Evolutionary conservation across 2,329 filamentous ascomycete genomes (phyloP), one percentile per base, ranked within the genome.

Genomic region (Didymella glomerata): DNA sequence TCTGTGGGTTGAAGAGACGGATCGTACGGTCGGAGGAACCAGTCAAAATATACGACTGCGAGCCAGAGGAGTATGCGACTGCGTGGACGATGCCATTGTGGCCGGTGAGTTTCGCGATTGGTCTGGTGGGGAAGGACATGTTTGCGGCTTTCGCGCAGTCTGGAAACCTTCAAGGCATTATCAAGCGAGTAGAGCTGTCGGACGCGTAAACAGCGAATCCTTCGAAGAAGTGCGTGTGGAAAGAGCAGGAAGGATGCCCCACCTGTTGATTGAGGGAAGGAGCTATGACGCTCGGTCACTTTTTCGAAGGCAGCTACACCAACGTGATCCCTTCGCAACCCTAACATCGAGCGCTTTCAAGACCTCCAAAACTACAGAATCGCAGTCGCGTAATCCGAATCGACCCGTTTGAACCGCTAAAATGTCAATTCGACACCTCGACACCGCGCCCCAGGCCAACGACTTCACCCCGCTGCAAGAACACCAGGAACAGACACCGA

Each of bases 21-120:
- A 97, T 88, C 16, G 87, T 85, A 63, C 93, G 91, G 82, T 97
- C 94, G 50, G 91, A 86, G 32, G 90, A 92, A 71, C 94, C 93
- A 34, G 92, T 93, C 59, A 98, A 86, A 74, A 97, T 73, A 67
- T 84, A 84, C 70, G 83, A 78, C 27, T 80, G 78, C n/a, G 72
- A 63, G 52, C 80, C 81, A 48, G 81, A 76, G 56, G 79, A 82
- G 76, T 83, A 85, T 47, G 79, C 78, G 57, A 84, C 71, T 60
- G 81, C 80, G 69, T 84, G 81, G 49, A 85, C 80, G 57, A 79
- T 78, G 60, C 79, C 78, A 65, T 69, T 75, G 55, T 80, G 78
- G 60, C 79, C 79, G 40, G 74, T 76, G 36, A 81, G 75, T 54
- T 68, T 76, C 48, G 78, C 75, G 46, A 78, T 71, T 24, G 73